Base-by-base conservation (phyloP, 78 protist genomes). In the Cavenderia fasciculata region DNA sequence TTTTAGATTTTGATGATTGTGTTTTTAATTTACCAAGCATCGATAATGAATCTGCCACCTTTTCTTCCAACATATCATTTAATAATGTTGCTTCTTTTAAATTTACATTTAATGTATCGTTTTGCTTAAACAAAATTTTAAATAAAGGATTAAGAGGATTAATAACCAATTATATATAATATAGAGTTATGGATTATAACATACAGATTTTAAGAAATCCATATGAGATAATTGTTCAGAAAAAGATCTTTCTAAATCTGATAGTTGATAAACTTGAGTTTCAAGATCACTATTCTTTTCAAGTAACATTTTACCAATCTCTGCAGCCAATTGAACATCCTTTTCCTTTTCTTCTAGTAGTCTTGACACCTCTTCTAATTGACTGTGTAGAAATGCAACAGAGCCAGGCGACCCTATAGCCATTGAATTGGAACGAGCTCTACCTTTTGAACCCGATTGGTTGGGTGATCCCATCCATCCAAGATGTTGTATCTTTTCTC, bases 261-360 rank as follows among this genome's bases (percentile, higher is more conserved):
- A 6, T 8, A 82, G 27, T 27, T 18, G 38, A 11, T 19, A 21
- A 19, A 82, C 25, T 54, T 74, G 76, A 16, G 59, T 57, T 65
- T 87, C 87, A 0, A 87, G 54, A 10, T 87, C 93, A 44, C 51
- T 77, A 59, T 87, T 87, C 71, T 69, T 87, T 29, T 87, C 93
- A 8, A 87, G 27, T 23, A 87, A 23, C 34, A 87, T 46, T 44
- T 74, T 73, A 16, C 93, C 93, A 59, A 87, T 87, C 69, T 87
- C 93, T 5, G 86, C 93, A 14, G 93, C 93, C 1, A 87, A 36
- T 31, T 54, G 74, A 18, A 63, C 76, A 59, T 87, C 93, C 59
- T 87, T 87, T 47, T 87, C 93, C n/a, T 59, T 65, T 27, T 87
- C 87, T 18, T 87, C 93, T 25, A 87, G 34, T 57, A 54, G 49